Conservation (phyloP, 2,329 filamentous ascomycete genomes). For the Pyricularia grisea region DNA sequence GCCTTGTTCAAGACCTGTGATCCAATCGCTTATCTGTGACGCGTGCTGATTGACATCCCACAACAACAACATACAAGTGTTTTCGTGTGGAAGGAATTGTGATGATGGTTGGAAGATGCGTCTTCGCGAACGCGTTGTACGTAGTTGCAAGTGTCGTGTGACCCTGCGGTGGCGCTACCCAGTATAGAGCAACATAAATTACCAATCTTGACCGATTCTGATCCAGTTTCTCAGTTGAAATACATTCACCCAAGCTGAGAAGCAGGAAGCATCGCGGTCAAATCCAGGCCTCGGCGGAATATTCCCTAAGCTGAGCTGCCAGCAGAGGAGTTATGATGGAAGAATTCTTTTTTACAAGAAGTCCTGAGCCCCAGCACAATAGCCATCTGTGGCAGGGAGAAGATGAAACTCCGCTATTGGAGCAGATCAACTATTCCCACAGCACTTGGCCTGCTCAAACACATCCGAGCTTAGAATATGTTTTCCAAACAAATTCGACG, state of each 20-base stretch:
- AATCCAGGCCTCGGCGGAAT: background rate
- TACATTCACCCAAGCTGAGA: background rate
- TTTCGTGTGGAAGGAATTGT: background rate
- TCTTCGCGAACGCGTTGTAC: background rate
- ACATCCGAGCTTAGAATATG: background rate
- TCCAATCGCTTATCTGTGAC: background rate
- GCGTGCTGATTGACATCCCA: background rate
- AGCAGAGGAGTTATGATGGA: background rate
- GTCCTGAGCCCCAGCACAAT: background rate
- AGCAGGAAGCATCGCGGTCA: background rate
- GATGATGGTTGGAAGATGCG: background rate
- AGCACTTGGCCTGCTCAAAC: background rate
- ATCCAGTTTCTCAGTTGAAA: background rate
- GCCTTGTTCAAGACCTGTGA: background rate
- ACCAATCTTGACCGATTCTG: background rate
- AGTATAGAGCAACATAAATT: background rate
- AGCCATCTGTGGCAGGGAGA: background rate
- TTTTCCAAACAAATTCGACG: background rate
- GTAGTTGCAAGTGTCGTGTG: background rate
- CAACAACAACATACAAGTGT: background rate
- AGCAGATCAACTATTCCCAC: background rate
- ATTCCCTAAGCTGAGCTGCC: background rate
- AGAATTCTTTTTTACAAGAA: background rate
- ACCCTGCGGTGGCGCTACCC: background rate
- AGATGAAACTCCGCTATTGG: background rate